Evolutionary conservation across 2,329 filamentous ascomycete genomes (phyloP).

Genomic region (Sporothrix luriei): DNA sequence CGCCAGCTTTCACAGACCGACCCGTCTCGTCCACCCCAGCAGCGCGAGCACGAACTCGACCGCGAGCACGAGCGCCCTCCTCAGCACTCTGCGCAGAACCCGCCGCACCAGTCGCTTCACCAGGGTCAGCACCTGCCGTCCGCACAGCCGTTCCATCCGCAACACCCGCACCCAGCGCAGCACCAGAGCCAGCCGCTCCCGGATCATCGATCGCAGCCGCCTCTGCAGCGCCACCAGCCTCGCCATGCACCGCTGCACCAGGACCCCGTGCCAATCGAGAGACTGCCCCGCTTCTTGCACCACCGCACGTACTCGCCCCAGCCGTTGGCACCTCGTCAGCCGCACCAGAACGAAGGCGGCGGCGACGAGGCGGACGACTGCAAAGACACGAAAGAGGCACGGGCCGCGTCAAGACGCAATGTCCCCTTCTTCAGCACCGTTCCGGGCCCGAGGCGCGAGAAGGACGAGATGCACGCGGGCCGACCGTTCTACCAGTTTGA

Average conservation of each 20-base stretch:
- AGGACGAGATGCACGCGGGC: conserved; percentile 85
- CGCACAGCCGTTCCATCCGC: conserved; percentile 33
- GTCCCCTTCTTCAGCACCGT: conserved; percentile 56
- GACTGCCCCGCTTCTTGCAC: conserved; percentile 7
- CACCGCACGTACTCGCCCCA: conserved; percentile 25
- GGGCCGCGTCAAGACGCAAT: conserved; percentile 53
- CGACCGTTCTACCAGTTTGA: conserved; percentile 79
- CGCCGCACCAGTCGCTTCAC: neutral
- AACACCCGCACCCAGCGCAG: conserved; percentile 37
- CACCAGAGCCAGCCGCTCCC: conserved; percentile 1
- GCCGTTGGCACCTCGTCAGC: neutral
- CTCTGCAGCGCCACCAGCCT: conserved; percentile 17
- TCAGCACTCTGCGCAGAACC: conserved; percentile 24
- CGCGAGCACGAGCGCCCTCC: conserved; percentile 16
- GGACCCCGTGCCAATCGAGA: conserved; percentile 23
- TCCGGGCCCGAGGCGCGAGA: conserved; percentile 58
- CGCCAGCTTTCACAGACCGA: conserved; percentile 21
- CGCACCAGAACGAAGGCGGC: neutral
- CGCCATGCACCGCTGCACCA: conserved; percentile 17
- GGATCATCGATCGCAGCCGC: conserved; percentile 21
- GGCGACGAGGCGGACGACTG: neutral
- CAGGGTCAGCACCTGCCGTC: conserved; percentile 25
- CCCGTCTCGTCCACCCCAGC: conserved; percentile 8
- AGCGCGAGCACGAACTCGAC: conserved; percentile 6
- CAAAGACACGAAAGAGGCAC: conserved; percentile 23